Conservation (phyloP, 768 basidiomycete genomes). For the Leucocoprinus leucothites region DNA sequence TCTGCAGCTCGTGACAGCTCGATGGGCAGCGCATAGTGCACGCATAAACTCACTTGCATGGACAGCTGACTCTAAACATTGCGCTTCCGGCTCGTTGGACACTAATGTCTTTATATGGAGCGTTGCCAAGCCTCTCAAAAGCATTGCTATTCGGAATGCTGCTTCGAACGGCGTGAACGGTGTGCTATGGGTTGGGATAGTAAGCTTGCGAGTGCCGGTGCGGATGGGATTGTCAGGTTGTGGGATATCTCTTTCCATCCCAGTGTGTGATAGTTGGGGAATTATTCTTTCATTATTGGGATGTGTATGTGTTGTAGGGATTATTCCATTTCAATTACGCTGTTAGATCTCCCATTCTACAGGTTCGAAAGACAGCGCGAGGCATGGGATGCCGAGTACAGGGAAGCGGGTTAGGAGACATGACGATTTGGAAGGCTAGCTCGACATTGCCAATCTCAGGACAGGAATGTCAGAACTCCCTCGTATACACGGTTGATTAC, state of each 20-base stretch:
- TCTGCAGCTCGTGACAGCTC: constrained; percentile 57
- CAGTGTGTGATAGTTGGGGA: constrained; percentile 7
- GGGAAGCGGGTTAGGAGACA: too few species aligned
- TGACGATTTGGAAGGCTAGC: too few species aligned
- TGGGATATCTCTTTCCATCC: constrained; percentile 62
- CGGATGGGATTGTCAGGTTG: constrained; percentile 75
- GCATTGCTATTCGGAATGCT: constrained; percentile 82
- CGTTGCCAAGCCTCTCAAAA: constrained; percentile 64
- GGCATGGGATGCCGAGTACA: too few species aligned
- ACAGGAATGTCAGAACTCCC: too few species aligned
- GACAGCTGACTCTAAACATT: constrained; percentile 69
- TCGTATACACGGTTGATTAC: too few species aligned
- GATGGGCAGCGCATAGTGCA: constrained; percentile 86
- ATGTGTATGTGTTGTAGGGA: too few species aligned
- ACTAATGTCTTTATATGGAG: constrained; percentile 91
- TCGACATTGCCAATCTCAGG: too few species aligned
- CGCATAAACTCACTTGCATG: constrained; percentile 78
- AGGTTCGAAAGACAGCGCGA: too few species aligned
- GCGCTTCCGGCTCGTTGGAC: constrained; percentile 90
- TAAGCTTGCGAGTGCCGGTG: constrained; percentile 68
- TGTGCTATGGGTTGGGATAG: constrained; percentile 71
- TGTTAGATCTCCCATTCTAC: too few species aligned
- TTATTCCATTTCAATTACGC: too few species aligned
- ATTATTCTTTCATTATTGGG: neutral
- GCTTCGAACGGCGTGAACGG: constrained; percentile 80